phyloP scores from a whole-genome alignment of 176 grass and related monocot genomes.

The Oryza nivara region DNA sequence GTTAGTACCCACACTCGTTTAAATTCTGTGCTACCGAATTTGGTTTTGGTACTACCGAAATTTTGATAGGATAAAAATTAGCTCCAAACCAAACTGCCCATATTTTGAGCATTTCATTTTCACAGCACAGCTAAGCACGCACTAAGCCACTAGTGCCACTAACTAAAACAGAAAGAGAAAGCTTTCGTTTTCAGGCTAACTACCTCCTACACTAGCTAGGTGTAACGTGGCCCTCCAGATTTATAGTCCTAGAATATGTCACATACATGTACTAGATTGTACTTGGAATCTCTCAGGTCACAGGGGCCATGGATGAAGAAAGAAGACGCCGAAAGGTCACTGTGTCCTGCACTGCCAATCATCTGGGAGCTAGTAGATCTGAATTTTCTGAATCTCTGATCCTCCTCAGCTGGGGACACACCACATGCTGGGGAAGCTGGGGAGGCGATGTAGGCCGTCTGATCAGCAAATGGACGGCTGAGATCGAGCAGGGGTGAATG shows the following conservation, averaged over 20 bases:
- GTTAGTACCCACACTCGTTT: too few relatives aligned
- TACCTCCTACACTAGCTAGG: background rate
- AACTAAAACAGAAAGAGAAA: background rate
- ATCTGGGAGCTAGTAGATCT: slow-evolving; percentile 34
- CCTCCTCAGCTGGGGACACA: background rate
- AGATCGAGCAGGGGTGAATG: background rate
- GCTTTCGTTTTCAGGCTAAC: background rate
- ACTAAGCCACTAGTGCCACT: background rate
- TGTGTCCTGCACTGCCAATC: background rate
- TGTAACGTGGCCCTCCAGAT: background rate
- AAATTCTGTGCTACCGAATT: too few relatives aligned
- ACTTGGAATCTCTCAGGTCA: slow-evolving; percentile 20
- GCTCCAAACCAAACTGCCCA: too few relatives aligned
- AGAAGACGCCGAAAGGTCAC: background rate
- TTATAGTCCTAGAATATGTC: too few relatives aligned
- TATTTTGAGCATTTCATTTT: background rate
- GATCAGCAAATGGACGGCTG: slow-evolving; percentile 3
- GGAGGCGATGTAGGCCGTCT: background rate
- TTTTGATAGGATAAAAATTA: too few relatives aligned
- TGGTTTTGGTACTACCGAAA: too few relatives aligned
- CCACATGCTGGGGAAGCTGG: slow-evolving; percentile 25
- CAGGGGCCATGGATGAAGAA: background rate
- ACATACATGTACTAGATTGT: too few relatives aligned
- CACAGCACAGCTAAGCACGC: background rate
- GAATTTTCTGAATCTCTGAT: slow-evolving; percentile 5